phyloP scores from a whole-genome alignment of 1,284 basidiomycete species.

The Irpex lacteus region DNA sequence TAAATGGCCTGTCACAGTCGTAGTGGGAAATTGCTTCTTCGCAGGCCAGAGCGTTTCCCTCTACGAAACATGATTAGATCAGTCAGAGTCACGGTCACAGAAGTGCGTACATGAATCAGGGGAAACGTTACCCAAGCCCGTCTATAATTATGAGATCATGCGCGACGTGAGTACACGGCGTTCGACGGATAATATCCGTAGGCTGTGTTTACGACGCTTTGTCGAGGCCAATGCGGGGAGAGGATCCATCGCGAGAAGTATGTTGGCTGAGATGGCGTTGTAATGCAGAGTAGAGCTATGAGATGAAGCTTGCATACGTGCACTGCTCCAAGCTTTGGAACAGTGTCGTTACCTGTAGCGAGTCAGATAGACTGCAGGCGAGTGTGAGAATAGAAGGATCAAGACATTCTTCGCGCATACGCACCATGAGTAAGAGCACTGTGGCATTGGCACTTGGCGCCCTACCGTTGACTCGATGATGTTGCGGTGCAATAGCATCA shows the following conservation, averaged over 20 bases:
- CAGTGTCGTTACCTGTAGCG: neutral
- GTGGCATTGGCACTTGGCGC: neutral
- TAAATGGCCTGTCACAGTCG: neutral
- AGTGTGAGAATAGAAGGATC: neutral
- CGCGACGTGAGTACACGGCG: neutral
- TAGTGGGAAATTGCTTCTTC: too few relatives aligned
- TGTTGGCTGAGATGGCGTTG: neutral
- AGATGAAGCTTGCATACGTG: neutral
- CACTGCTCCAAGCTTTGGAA: neutral
- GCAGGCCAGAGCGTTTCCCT: too few relatives aligned
- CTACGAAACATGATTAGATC: too few relatives aligned
- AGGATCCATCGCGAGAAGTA: neutral
- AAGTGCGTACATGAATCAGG: neutral
- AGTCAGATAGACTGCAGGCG: neutral
- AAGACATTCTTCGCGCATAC: neutral
- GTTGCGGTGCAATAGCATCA: neutral
- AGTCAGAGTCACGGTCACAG: neutral
- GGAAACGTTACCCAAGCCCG: too few relatives aligned
- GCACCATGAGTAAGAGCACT: neutral
- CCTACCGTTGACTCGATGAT: neutral
- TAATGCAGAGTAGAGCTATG: neutral
- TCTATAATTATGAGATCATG: too few relatives aligned
- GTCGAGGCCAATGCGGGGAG: neutral
- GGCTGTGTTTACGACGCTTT: neutral
- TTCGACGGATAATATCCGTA: neutral